Evolutionary conservation across 108 stramenopile species (phyloP).

Genomic region (Stephanodiscus triporus): DNA sequence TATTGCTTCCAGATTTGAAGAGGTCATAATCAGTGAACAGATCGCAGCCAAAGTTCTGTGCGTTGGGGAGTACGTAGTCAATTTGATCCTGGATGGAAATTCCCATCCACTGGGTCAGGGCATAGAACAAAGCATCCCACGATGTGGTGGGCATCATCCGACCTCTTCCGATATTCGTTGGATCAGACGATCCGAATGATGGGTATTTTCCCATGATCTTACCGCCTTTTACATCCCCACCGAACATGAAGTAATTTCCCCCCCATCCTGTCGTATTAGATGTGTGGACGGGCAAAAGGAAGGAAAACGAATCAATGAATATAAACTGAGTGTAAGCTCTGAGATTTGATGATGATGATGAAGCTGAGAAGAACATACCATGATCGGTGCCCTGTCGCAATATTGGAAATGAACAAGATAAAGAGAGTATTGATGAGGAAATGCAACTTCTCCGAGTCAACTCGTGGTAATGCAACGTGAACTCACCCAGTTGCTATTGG

Average conservation of each 20-base stretch:
- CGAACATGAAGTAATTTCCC: slow-evolving; percentile 53
- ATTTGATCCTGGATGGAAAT: slow-evolving; percentile 24
- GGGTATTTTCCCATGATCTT: slow-evolving; percentile 53
- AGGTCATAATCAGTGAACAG: slow-evolving; percentile 32
- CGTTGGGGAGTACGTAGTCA: slow-evolving; percentile 32
- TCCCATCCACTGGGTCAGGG: slow-evolving; percentile 42
- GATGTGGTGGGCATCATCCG: slow-evolving; percentile 67
- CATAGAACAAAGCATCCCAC: slow-evolving; percentile 73
- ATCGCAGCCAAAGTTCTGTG: slow-evolving; percentile 34
- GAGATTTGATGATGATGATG: not conserved
- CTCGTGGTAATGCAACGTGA: not conserved
- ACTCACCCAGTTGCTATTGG: slow-evolving; percentile 40
- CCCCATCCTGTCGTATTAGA: slow-evolving; percentile 48
- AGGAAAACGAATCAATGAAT: not conserved
- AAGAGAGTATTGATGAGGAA: not conserved
- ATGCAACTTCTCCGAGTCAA: too few species aligned
- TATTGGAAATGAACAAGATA: not conserved
- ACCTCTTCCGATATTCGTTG: slow-evolving; percentile 39
- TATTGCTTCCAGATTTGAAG: slow-evolving; percentile 11
- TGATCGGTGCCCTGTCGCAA: slow-evolving; percentile 66
- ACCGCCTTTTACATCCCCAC: slow-evolving; percentile 50
- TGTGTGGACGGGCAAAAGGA: not conserved
- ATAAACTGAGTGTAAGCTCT: not conserved
- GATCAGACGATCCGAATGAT: slow-evolving; percentile 14
- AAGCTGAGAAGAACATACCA: slow-evolving; percentile 36